phyloP scores from a whole-genome alignment of 441 rosid genomes.

The Bruguiera hainesii region DNA sequence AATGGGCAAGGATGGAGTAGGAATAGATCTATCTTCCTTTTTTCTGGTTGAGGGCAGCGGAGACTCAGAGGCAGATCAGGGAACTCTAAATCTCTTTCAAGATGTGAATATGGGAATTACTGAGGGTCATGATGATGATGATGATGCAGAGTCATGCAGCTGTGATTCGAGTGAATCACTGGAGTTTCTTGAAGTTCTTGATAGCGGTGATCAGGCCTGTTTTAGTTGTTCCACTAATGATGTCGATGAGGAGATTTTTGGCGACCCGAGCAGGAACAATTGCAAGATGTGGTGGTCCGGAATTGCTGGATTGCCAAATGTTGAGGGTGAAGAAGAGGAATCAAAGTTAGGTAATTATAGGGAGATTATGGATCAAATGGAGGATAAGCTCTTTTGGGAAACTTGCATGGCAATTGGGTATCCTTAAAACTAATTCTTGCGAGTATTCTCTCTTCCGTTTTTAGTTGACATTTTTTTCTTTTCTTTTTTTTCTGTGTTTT shows the following conservation, averaged over 20 bases:
- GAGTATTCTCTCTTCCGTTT: too few relatives aligned
- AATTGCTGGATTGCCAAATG: conserved; percentile 7
- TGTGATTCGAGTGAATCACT: conserved; percentile 19
- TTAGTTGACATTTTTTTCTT: too few relatives aligned
- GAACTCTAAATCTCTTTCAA: conserved; percentile 7
- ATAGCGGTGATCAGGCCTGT: conserved; percentile 5
- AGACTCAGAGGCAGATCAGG: conserved; percentile 43
- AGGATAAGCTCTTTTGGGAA: conserved; percentile 60
- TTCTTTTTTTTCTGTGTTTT: too few relatives aligned
- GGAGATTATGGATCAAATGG: conserved; percentile 45
- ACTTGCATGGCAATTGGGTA: conserved; percentile 58
- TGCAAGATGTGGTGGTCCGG: conserved; percentile 18
- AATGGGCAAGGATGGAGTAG: conserved; percentile 15
- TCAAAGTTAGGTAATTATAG: conserved; percentile 13
- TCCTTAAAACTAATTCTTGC: conserved; percentile 20
- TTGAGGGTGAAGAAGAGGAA: conserved; percentile 29
- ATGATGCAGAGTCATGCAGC: conserved; percentile 60
- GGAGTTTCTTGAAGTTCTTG: conserved; percentile 10
- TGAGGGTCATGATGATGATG: conserved; percentile 14
- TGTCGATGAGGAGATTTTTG: not conserved
- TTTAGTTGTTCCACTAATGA: not conserved
- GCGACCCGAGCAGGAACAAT: conserved; percentile 8
- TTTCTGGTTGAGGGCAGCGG: conserved; percentile 46
- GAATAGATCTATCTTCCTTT: conserved; percentile 38
- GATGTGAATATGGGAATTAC: conserved; percentile 5